These are phyloP conservation scores for Kuraishia floccosa DNA, from an alignment of 805 yeast species.

Conservation along the genomic window DNA sequence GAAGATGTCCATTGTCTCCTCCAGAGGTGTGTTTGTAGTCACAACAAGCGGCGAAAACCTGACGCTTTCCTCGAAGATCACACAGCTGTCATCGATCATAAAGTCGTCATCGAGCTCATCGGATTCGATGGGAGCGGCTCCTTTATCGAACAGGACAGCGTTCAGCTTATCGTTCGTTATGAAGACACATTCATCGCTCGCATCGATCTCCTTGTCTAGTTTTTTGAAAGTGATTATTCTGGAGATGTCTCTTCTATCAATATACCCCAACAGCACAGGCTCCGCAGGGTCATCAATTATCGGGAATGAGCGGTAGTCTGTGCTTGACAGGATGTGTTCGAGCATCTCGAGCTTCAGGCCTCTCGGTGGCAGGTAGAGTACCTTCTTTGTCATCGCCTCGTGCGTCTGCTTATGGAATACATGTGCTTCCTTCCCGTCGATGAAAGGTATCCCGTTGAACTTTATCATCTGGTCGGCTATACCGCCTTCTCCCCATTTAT, in stretches of 20 bases:
- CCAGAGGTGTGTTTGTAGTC: conserved; percentile 39
- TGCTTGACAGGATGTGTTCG: conserved; percentile 18
- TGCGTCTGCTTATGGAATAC: conserved; percentile 36
- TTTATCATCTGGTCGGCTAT: conserved; percentile 93
- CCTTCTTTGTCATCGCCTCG: conserved; percentile 50
- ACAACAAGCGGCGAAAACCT: conserved; percentile 56
- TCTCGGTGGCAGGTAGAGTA: conserved; percentile 24
- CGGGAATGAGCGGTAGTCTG: conserved; percentile 40
- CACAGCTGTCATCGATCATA: conserved; percentile 8
- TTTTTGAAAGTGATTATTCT: conserved; percentile 14
- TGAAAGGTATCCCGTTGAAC: conserved; percentile 78
- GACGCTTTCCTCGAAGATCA: conserved; percentile 23
- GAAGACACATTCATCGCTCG: conserved; percentile 11
- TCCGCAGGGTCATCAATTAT: conserved; percentile 26
- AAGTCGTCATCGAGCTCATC: conserved; percentile 3
- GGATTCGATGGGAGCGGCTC: neutral
- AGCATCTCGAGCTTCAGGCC: conserved; percentile 23
- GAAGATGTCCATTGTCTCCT: conserved; percentile 56
- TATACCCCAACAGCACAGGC: conserved; percentile 32
- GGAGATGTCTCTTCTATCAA: conserved; percentile 29
- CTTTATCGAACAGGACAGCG: neutral
- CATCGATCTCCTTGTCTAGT: conserved; percentile 9
- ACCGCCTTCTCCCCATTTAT: conserved; percentile 68
- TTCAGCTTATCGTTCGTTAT: conserved; percentile 2
- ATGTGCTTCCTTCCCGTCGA: conserved; percentile 63